Evolutionary conservation across 257 asterid genomes (phyloP).

Genomic region (Agastache rugosa): DNA sequence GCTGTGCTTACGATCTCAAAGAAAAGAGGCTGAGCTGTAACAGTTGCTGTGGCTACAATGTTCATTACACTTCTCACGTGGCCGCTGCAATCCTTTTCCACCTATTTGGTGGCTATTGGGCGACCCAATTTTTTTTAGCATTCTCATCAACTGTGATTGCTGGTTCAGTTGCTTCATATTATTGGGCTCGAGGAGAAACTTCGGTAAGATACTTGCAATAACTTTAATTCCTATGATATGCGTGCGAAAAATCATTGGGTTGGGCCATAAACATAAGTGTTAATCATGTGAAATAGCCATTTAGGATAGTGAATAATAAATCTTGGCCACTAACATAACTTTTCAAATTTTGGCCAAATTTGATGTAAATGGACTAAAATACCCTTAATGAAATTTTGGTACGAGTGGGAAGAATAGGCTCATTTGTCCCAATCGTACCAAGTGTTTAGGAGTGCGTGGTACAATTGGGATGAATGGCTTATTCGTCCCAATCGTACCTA

Average conservation of each 20-base stretch:
- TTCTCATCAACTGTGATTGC: conserved; percentile 90
- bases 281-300: no score
- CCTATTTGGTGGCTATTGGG: conserved; percentile 95
- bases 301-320: no score
- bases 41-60: conserved; percentile 89
- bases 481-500: no score
- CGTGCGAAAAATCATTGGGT: background rate
- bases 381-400: no score
- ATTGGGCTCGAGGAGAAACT: conserved; percentile 90
- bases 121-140: conserved; percentile 78
- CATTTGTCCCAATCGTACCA: no score
- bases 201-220: conserved; percentile 57
- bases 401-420: no score
- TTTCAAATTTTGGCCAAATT: no score
- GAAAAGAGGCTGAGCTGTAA: conserved; percentile 74
- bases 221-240: background rate
- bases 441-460: no score
- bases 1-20: conserved; percentile 97
- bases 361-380: no score
- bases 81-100: conserved; percentile 89
- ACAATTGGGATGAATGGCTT: no score
- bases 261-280: no score
- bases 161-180: conserved; percentile 95
- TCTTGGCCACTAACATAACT: no score
- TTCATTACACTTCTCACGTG: conserved; percentile 78